phyloP scores from a whole-genome alignment of 805 yeast species.

The Wickerhamomyces hampshirensis region DNA sequence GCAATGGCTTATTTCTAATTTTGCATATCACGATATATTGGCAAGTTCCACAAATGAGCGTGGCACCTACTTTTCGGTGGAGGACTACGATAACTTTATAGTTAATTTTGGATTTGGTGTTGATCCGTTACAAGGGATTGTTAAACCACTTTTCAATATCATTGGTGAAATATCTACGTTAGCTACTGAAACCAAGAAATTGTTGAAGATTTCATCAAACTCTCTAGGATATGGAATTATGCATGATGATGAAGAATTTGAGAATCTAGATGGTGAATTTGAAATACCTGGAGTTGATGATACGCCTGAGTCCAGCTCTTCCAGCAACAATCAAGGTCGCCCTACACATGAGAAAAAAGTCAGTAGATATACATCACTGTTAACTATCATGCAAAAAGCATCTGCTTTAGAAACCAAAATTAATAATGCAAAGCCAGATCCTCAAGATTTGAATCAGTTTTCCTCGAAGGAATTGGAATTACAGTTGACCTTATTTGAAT shows the following conservation, averaged over 20 bases:
- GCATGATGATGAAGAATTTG: constrained; percentile 19
- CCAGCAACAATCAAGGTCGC: neutral
- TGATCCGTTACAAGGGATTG: constrained; percentile 71
- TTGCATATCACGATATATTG: constrained; percentile 75
- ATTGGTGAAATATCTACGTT: constrained; percentile 66
- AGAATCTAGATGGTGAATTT: constrained; percentile 20
- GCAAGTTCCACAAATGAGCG: constrained; percentile 56
- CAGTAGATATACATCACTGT: constrained; percentile 30
- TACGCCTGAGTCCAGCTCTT: constrained; percentile 19
- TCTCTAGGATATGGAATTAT: constrained; percentile 24
- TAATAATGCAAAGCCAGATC: constrained; percentile 47
- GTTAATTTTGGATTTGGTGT: constrained; percentile 36
- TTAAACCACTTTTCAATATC: constrained; percentile 59
- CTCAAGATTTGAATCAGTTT: constrained; percentile 36
- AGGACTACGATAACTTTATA: constrained; percentile 45
- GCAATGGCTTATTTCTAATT: constrained; percentile 71
- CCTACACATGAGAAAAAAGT: constrained; percentile 21
- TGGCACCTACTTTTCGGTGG: constrained; percentile 59
- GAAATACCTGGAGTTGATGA: too few species aligned
- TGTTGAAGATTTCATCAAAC: constrained; percentile 25
- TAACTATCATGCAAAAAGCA: constrained; percentile 30
- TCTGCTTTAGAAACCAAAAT: constrained; percentile 44
- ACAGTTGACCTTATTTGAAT: constrained; percentile 67
- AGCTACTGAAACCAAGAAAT: constrained; percentile 45
- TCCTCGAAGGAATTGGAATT: constrained; percentile 49